Evolutionary conservation across 2,329 filamentous ascomycete species (phyloP), one percentile per base, ranked within the genome.

Genomic region (Geosmithia putterillii): DNA sequence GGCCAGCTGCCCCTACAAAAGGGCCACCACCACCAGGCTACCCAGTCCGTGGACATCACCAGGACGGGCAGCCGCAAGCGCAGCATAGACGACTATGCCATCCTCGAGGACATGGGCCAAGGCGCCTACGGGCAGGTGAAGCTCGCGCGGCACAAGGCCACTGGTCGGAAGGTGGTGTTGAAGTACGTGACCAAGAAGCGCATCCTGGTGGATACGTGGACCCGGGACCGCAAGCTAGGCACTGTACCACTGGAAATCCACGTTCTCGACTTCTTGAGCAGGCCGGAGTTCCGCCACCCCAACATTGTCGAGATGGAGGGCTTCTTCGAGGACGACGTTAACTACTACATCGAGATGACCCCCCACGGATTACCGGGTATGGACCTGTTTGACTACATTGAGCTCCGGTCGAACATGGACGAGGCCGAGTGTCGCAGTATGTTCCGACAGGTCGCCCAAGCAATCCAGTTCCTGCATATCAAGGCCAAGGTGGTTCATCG

Each of bases 301-400:
- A 83, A 84, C 52, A 83, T 84, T 51, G 76, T 84, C 15, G 79
- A 83, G 59, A 83, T 84, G 79, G 72, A 79, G 46, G 77, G 79
- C 48, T 84, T 84, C 57, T 83, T 84, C 51, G 80, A 84, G 59
- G 86, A 94, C 51, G 81, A 86, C 49, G 71, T 81, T 53, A 96
- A 98, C 57, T 98, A 98, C 65, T 98, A 98, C 62, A 98, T 98
- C 52, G 92, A 96, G 61, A 98, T 96, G 87, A 74, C 85, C 14
- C 92, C 92, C 0, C 92, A 96, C 54, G 92, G 92, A 1, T 70
- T 95, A 34, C 92, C 92, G 0, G 92, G 92, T 12, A 96, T 98
- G 89, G 92, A 98, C 60, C 73, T 98, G 2, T 98, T 98, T 56
- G 92, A 98, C 63, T 98, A 98, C 61, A 98, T 98, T 51, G 92